Conservation (phyloP, 306 rosid genomes). For the Lablab purpureus region DNA sequence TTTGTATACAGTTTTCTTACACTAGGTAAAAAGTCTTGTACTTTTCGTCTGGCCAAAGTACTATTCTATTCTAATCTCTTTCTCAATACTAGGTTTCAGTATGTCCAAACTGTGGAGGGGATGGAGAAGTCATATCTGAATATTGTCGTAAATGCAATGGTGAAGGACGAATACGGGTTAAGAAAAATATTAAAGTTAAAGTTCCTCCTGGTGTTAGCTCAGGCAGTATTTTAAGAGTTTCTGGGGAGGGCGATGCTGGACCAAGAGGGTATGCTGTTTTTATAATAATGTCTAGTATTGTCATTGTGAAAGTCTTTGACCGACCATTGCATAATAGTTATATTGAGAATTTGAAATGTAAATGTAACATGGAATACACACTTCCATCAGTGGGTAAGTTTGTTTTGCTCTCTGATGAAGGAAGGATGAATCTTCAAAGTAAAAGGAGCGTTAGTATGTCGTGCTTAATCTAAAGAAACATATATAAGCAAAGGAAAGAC, state of each 20-base stretch:
- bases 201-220: constrained; percentile 92
- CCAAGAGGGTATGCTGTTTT: constrained; percentile 81
- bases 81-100: constrained; percentile 75
- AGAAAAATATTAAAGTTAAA: constrained; percentile 89
- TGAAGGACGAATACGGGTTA: constrained; percentile 81
- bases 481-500: constrained; percentile 17
- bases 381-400: constrained; percentile 22
- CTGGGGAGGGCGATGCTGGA: constrained; percentile 95
- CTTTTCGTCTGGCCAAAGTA: constrained; percentile 20
- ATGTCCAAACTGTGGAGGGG: constrained; percentile 92
- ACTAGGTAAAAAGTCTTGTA: constrained; percentile 23
- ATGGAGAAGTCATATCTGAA: constrained; percentile 93
- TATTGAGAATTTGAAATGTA: constrained; percentile 10
- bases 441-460: constrained; percentile 33
- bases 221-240: constrained; percentile 94
- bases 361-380: constrained; percentile 34
- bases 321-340: constrained; percentile 32
- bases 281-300: constrained; percentile 32
- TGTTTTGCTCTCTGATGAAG: constrained; percentile 13
- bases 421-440: constrained; percentile 14
- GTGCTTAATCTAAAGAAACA: constrained; percentile 23
- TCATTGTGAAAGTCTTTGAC: constrained; percentile 32
- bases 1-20: constrained; percentile 34
- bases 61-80: constrained; percentile 28
- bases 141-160: constrained; percentile 90